phyloP scores from a whole-genome alignment of 2,329 filamentous ascomycete species.

The Myriosclerotinia duriaeana region DNA sequence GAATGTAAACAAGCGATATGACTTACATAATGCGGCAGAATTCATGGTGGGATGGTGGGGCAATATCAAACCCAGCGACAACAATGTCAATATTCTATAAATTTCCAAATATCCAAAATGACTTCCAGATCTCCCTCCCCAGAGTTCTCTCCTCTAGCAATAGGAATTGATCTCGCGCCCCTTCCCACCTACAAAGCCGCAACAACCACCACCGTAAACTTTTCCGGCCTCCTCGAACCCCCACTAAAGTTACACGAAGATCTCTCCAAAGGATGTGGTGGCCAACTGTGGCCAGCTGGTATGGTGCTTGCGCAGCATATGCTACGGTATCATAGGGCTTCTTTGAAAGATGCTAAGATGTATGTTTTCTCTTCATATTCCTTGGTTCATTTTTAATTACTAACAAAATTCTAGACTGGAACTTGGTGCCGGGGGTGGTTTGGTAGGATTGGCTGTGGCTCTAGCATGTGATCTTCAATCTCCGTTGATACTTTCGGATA shows the following conservation, averaged over 20 bases:
- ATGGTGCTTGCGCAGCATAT: slow-evolving; percentile 86
- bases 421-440: slow-evolving; percentile 85
- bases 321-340: slow-evolving; percentile 67
- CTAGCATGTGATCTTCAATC: slow-evolving; percentile 53
- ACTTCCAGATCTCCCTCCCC: slow-evolving; percentile 37
- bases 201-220: slow-evolving; percentile 55
- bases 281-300: slow-evolving; percentile 91
- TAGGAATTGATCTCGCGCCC: slow-evolving; percentile 59
- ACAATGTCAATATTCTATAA: neutral
- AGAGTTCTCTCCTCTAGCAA: slow-evolving; percentile 40
- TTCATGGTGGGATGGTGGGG: slow-evolving; percentile 10
- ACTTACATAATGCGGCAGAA: slow-evolving; percentile 17
- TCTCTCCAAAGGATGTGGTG: slow-evolving; percentile 82
- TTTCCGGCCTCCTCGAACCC: slow-evolving; percentile 70
- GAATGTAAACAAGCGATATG: neutral
- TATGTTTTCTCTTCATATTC: slow-evolving; percentile 42
- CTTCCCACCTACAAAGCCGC: slow-evolving; percentile 58
- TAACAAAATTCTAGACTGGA: slow-evolving; percentile 65
- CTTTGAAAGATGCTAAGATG: slow-evolving; percentile 69
- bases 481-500: slow-evolving; percentile 81
- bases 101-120: slow-evolving; percentile 29
- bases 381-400: neutral
- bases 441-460: slow-evolving; percentile 70
- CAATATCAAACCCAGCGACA: slow-evolving; percentile 3
- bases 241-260: slow-evolving; percentile 82